Conservation (phyloP, 257 asterid species). For the Coffea canephora region DNA sequence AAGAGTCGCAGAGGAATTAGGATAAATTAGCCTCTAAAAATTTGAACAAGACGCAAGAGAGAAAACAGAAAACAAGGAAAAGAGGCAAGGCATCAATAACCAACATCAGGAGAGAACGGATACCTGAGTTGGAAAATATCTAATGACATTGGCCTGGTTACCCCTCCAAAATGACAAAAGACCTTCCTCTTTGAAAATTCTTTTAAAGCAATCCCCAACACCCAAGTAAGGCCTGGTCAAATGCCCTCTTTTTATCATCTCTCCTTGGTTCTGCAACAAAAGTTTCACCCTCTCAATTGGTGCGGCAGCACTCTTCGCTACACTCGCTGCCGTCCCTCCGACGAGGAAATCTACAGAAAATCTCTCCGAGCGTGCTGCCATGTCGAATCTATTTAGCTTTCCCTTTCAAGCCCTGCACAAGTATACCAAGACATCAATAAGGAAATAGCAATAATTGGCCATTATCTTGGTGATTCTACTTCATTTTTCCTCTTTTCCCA, state of each 20-base stretch:
- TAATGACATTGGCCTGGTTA: slow-evolving; percentile 87
- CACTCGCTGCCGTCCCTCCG: slow-evolving; percentile 79
- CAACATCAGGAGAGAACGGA: slow-evolving; percentile 11
- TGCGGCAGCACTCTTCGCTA: slow-evolving; percentile 86
- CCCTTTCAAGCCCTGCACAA: slow-evolving; percentile 37
- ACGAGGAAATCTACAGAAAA: slow-evolving; percentile 71
- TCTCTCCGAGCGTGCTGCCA: slow-evolving; percentile 57
- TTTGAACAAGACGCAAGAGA: slow-evolving; percentile 1
- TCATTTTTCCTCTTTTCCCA: not conserved
- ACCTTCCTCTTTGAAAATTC: slow-evolving; percentile 74
- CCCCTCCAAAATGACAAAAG: slow-evolving; percentile 88
- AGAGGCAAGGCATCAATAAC: not conserved
- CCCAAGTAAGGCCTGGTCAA: slow-evolving; percentile 76
- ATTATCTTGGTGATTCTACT: not conserved
- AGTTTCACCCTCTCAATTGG: slow-evolving; percentile 98
- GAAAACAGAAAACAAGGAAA: not conserved
- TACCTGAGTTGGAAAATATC: slow-evolving; percentile 98
- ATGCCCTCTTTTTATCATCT: slow-evolving; percentile 78
- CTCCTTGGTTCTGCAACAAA: slow-evolving; percentile 95
- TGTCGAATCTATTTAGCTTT: slow-evolving; percentile 42
- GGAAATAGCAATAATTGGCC: not conserved
- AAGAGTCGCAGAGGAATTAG: too few relatives aligned
- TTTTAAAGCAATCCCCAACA: slow-evolving; percentile 61
- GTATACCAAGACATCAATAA: slow-evolving; percentile 4
- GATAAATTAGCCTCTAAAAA: not conserved